Base-by-base conservation (phyloP, 129 eudicot species). In the Centrapalus pauciflorus region DNA sequence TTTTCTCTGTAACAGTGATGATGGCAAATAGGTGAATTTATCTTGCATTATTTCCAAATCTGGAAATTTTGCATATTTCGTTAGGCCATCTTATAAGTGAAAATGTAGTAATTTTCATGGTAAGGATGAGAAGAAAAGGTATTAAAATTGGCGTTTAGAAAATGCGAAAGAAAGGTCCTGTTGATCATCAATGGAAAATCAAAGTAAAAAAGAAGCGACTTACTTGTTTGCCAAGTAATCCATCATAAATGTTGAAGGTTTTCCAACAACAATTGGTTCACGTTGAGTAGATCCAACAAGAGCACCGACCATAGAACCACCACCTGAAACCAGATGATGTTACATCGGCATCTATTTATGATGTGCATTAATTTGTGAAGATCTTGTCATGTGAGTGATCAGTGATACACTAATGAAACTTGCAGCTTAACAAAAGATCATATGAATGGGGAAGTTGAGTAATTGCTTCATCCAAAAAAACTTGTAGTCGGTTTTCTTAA, bases 181-280 rank as follows among this genome's bases (percentile, higher is more conserved):
- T 38, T 61, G 49, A 35, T 66, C 48, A 49, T 28, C 8, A 30
- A 14, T 45, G 29, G 51, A 74, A 34, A 71, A 65, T n/a, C 2
- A 19, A 55, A 17, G 32, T 45, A 10, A 76, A 3, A 41, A 11
- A 59, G 0, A 23, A 55, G 27, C 67, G 59, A 27, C 92, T 56
- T 89, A 94, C 99, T 94, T 61, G 64, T 81, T 75, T 65, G 99
- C 95, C 77, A 94, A 32, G 77, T 94, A 94, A 69, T 94, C 99
- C 99, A 94, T 94, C 99, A 94, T 94, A 80, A 94, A 94, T 29
- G 99, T 94, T 54, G 99, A 94, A 50, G 99, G 99, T 75, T 94
- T 94, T 41, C 99, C 99, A 4, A 94, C 99, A 64, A 81, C 88
- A 74, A 72, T 62, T n/a, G 99, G 99, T 67, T 94, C 97, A 0